A percentile compares a stretch with the other conserved stretches of the same genome.
Evolutionary conservation across 2,329 filamentous ascomycete species (phyloP).

Genomic region (Cyanodermella asteris): DNA sequence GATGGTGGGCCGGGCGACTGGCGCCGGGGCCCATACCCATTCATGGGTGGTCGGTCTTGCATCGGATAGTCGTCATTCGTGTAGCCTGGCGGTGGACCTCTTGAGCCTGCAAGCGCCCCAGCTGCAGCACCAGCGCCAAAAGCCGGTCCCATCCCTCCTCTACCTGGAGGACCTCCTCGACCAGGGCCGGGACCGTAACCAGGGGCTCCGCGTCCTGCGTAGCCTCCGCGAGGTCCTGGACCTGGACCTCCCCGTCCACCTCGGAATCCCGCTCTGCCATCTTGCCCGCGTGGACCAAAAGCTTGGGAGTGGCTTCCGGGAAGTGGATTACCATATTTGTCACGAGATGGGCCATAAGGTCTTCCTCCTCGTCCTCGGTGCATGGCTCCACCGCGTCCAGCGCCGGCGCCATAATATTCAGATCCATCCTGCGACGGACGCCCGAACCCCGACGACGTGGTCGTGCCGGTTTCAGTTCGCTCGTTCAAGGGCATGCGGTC

Average conservation of each 20-base stretch:
- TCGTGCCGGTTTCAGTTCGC: slow-evolving; percentile 12
- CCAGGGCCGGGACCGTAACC: too few species aligned
- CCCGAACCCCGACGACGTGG: slow-evolving; percentile 5
- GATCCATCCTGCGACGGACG: slow-evolving; percentile 9
- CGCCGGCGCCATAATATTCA: slow-evolving; percentile 12
- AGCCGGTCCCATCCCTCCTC: slow-evolving; percentile 16
- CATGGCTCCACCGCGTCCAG: too few species aligned
- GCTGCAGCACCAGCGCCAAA: slow-evolving; percentile 9
- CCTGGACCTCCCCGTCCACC: slow-evolving; percentile 13
- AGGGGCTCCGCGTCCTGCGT: slow-evolving; percentile 25
- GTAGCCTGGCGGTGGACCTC: slow-evolving; percentile 22
- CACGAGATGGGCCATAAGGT: slow-evolving; percentile 13
- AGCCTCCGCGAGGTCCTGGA: slow-evolving; percentile 23
- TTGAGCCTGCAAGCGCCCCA: slow-evolving; percentile 15
- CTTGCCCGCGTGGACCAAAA: slow-evolving; percentile 10
- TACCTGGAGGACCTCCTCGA: slow-evolving; percentile 18
- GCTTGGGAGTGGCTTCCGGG: too few species aligned
- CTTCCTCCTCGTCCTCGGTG: slow-evolving; percentile 12
- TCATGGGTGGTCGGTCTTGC: slow-evolving; percentile 17
- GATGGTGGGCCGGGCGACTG: slow-evolving; percentile 8
- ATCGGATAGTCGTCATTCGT: slow-evolving; percentile 29
- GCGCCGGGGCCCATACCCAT: slow-evolving; percentile 13
- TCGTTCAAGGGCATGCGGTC: slow-evolving; percentile 19
- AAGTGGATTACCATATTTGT: slow-evolving; percentile 18
- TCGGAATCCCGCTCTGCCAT: slow-evolving; percentile 8